Base-by-base conservation (phyloP, 177 flowering plant genomes). In the Vitis hybrid region DNA sequence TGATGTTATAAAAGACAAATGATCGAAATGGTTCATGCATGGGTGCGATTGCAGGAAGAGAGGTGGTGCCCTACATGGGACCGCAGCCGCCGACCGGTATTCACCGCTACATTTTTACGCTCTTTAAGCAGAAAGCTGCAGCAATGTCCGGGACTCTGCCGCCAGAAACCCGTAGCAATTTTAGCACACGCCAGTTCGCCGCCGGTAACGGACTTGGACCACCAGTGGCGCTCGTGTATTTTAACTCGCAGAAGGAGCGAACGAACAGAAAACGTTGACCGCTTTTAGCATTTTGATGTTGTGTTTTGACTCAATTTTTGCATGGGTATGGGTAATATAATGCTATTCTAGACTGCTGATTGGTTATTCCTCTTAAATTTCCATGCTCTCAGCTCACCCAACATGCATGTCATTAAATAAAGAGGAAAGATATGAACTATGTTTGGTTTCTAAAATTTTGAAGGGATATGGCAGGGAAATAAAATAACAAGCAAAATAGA, bases 221-320 rank as follows among this genome's bases (percentile, higher is more conserved):
- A 5, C 84, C 81, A 0, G 80, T 78, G 15, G 81, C 79, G 16
- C 77, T 81, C 3, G 72, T 76, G 5, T 81, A 78, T 52, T 81
- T 71, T 18, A 73, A 81, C 56, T 69, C 79, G 1, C 81, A 78
- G 54, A 81, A 73, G 73, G 81, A 78, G 50, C 65, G 73, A 0
- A 77, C 74, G 0, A 9, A 59, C 15, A 68, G 39, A 52, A 80
- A 63, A 69, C 79, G 71, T 7, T 65, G 16, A 53, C 45, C 8
- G 5, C 29, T 39, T 39, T 39, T 39, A 7, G 8, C 0, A 39
- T 26, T 26, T 26, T 39, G 45, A 39, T 39, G 1, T 39, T 39
- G 45, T 39, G 45, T 39, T 39, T 39, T 4, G 45, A 39, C 45
- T 39, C 45, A 4, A 5, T 4, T 39, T 39, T 39, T 39, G 0